Conservation (phyloP, 1,284 basidiomycete genomes). For the Trichosporon sp. region DNA sequence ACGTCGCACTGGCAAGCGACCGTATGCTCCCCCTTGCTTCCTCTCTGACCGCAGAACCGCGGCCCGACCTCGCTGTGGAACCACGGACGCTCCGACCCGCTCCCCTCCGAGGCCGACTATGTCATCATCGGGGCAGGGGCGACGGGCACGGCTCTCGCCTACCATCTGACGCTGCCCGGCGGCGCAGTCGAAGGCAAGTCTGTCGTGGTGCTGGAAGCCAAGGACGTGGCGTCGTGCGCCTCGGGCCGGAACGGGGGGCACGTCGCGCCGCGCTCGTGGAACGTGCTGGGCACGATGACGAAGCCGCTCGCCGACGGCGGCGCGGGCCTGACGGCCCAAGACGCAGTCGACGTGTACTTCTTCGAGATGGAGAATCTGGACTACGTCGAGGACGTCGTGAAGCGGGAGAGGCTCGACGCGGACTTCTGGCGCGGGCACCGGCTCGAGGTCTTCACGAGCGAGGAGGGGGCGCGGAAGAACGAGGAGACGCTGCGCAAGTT, state of each 20-base stretch:
- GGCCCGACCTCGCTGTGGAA: slow-evolving; percentile 26
- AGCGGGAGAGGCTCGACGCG: slow-evolving; percentile 28
- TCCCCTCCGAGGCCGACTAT: slow-evolving; percentile 26
- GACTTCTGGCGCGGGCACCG: slow-evolving; percentile 30
- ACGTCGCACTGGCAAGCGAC: slow-evolving; percentile 15
- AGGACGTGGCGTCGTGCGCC: slow-evolving; percentile 40
- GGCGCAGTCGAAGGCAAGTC: slow-evolving; percentile 24
- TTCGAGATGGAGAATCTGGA: slow-evolving; percentile 64
- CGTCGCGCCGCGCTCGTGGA: slow-evolving; percentile 32
- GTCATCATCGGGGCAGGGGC: slow-evolving; percentile 30
- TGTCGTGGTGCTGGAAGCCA: slow-evolving; percentile 38
- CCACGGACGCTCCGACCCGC: slow-evolving; percentile 19
- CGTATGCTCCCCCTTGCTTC: background rate
- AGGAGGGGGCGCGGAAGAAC: background rate
- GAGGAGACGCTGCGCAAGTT: background rate
- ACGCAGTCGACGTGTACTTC: slow-evolving; percentile 55
- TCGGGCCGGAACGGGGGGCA: slow-evolving; percentile 46
- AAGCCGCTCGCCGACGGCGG: slow-evolving; percentile 32
- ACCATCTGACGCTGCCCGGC: slow-evolving; percentile 31
- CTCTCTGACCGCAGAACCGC: slow-evolving; percentile 18
- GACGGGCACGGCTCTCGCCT: slow-evolving; percentile 27
- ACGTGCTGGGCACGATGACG: slow-evolving; percentile 18
- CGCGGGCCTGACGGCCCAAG: slow-evolving; percentile 43
- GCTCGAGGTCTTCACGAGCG: slow-evolving; percentile 21
- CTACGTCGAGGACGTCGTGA: slow-evolving; percentile 58